These are phyloP conservation scores for Globisporangium iwayamae DNA, from an alignment of 352 stramenopile genomes.

Conservation along the genomic window DNA sequence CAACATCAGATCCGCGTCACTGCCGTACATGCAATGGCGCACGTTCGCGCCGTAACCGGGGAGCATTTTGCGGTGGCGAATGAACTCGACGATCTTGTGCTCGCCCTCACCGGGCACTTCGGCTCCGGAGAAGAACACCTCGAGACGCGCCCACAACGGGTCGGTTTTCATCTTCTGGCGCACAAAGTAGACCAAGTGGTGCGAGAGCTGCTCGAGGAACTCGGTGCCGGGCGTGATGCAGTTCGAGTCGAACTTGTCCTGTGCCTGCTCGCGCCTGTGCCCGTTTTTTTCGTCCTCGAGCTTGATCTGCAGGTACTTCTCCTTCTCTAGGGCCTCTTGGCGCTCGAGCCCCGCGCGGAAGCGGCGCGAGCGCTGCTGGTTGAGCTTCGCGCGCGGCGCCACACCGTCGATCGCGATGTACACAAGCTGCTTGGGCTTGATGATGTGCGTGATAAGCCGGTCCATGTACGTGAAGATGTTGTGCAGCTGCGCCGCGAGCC, in stretches of 20 bases:
- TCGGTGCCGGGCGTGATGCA: constrained; percentile 99
- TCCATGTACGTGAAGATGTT: constrained; percentile 91
- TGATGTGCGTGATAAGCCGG: constrained; percentile 95
- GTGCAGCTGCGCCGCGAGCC: constrained; percentile 94
- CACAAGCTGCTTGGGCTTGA: constrained; percentile 95
- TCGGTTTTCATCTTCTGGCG: constrained; percentile 96
- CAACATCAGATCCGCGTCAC: constrained; percentile 99
- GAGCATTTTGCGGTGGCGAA: constrained; percentile 90
- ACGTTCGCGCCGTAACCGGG: constrained; percentile 93
- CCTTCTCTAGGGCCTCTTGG: constrained; percentile 66
- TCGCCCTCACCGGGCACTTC: constrained; percentile 99
- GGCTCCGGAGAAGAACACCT: constrained; percentile 96
- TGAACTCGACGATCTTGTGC: constrained; percentile 99
- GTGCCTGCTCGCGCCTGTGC: constrained; percentile 21
- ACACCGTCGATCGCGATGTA: constrained; percentile 99
- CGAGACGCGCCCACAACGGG: constrained; percentile 93
- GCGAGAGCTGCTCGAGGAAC: constrained; percentile 96
- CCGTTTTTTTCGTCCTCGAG: constrained; percentile 78
- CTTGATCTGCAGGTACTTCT: constrained; percentile 63
- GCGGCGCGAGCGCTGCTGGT: constrained; percentile 97
- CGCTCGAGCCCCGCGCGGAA: constrained; percentile 89
- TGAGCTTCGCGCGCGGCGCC: constrained; percentile 98
- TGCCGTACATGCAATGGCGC: constrained; percentile 98
- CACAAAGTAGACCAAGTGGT: constrained; percentile 91
- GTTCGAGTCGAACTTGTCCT: constrained; percentile 96